These are phyloP conservation scores for Nakaseomyces glabratus DNA, from an alignment of 1,139 yeast genomes.

Conservation along the genomic window DNA sequence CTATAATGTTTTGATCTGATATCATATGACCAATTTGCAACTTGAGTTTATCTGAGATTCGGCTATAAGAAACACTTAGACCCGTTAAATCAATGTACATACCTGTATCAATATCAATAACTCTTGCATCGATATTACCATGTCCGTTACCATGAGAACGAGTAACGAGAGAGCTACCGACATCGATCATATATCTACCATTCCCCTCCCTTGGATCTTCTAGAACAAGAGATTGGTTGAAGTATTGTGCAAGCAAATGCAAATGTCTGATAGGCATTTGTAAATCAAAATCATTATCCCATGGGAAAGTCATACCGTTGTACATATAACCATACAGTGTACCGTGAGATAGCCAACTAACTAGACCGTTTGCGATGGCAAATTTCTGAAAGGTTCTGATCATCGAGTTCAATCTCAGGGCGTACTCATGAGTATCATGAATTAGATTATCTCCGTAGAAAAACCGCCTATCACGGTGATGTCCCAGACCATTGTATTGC, in stretches of 20 bases:
- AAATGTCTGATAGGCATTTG: constrained; percentile 59
- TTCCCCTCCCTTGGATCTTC: constrained; percentile 60
- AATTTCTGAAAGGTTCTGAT: constrained; percentile 52
- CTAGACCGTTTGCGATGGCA: constrained; percentile 42
- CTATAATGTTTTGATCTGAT: background rate
- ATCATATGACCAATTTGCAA: background rate
- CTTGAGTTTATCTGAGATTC: background rate
- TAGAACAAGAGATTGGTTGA: constrained; percentile 47
- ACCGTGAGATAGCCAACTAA: constrained; percentile 62
- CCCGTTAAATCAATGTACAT: constrained; percentile 64
- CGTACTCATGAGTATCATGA: constrained; percentile 34
- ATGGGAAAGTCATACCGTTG: constrained; percentile 60
- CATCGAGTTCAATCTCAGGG: constrained; percentile 43
- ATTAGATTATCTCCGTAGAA: constrained; percentile 31
- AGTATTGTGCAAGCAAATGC: constrained; percentile 40
- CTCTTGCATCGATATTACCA: constrained; percentile 76
- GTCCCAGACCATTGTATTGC: constrained; percentile 29
- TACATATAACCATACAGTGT: constrained; percentile 61
- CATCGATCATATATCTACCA: constrained; percentile 48
- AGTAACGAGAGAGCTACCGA: constrained; percentile 39
- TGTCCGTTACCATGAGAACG: constrained; percentile 38
- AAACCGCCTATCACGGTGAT: constrained; percentile 69
- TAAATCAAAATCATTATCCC: constrained; percentile 65
- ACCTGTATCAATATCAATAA: constrained; percentile 69
- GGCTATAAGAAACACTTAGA: constrained; percentile 32